Conservation (phyloP, 495 filamentous ascomycete genomes). For the Aspergillus sclerotioniger region DNA sequence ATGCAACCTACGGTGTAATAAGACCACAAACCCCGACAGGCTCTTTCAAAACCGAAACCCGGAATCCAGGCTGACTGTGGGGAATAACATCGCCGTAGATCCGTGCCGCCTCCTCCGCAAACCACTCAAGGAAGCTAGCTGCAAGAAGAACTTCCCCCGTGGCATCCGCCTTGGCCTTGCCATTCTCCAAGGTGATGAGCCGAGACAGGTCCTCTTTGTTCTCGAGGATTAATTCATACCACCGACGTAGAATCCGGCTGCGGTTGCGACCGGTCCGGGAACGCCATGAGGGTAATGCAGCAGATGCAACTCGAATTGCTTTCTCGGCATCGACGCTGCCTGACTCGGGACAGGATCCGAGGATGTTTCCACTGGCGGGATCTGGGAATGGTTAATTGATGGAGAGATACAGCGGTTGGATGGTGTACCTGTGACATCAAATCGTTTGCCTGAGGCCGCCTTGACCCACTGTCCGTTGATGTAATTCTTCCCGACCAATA, state of each 20-base stretch:
- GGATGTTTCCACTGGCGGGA: neutral
- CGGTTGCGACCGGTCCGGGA: constrained; percentile 12
- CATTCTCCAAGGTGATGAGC: constrained; percentile 48
- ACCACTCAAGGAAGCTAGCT: constrained; percentile 50
- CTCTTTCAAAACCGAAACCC: constrained; percentile 49
- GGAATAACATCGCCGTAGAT: constrained; percentile 40
- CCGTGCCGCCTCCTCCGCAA: constrained; percentile 49
- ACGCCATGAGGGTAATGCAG: neutral
- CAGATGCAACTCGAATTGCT: neutral
- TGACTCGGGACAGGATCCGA: constrained; percentile 4
- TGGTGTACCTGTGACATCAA: neutral
- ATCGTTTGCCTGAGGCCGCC: neutral
- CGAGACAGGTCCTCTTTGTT: constrained; percentile 43
- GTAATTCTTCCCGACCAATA: neutral
- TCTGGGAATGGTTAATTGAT: neutral
- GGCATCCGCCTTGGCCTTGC: constrained; percentile 47
- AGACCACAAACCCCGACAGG: constrained; percentile 45
- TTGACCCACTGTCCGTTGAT: neutral
- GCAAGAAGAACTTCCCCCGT: constrained; percentile 48
- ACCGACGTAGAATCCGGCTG: constrained; percentile 20
- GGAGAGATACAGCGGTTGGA: too few relatives aligned
- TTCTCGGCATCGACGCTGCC: neutral
- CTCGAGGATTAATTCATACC: constrained; percentile 33
- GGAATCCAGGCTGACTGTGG: constrained; percentile 30
- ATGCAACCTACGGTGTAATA: constrained; percentile 28